phyloP scores from a whole-genome alignment of 2,329 filamentous ascomycete genomes.

The Colletotrichum sp. region DNA sequence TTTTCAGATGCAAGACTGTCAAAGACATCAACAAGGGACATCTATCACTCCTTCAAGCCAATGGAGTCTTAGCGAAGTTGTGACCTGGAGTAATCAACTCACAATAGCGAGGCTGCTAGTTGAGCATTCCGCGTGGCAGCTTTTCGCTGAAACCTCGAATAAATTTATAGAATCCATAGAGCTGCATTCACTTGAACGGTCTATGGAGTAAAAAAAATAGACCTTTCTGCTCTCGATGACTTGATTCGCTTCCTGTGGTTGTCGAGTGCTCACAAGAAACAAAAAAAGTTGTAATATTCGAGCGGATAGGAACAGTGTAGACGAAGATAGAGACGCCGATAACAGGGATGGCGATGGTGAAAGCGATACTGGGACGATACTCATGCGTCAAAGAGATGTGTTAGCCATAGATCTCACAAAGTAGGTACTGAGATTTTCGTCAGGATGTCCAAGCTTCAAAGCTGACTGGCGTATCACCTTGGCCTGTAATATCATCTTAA shows the following conservation, averaged over 20 bases:
- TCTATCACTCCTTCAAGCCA: not conserved
- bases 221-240: not conserved
- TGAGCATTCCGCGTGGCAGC: rapidly evolving
- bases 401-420: too few species aligned
- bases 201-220: too few species aligned
- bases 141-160: not conserved
- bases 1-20: not conserved
- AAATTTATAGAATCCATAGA: rapidly evolving
- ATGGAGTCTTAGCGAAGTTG: not conserved
- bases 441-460: too few species aligned
- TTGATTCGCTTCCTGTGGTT: not conserved
- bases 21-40: not conserved
- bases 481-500: too few species aligned
- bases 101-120: not conserved
- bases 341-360: too few species aligned
- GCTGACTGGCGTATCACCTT: too few species aligned
- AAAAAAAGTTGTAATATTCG: not conserved
- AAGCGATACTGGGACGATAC: too few species aligned
- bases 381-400: too few species aligned
- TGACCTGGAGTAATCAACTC: not conserved
- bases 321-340: not conserved
- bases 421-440: too few species aligned
- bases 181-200: not conserved
- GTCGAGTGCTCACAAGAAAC: not conserved
- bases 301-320: rapidly evolving